Evolutionary conservation across 257 asterid genomes (phyloP), one percentile per base, ranked within the genome.

Genomic region (Nicotiana benthamiana): DNA sequence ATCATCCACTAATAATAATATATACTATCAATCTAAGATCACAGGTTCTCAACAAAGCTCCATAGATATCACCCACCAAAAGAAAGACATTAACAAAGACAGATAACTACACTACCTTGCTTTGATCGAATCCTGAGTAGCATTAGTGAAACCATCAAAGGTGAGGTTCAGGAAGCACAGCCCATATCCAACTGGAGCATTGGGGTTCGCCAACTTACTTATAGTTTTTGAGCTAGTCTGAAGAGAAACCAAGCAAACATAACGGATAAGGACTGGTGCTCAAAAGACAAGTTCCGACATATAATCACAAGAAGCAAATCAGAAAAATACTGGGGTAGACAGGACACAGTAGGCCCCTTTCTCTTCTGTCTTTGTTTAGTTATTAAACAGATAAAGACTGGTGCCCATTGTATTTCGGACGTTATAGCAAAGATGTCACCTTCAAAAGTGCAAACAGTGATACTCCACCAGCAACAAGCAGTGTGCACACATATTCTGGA

Each of bases 381-480:
- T 12, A 13, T 27, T 28, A 27, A 54, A 13, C 16, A 54, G 3
- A 54, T n/a, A 18, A n/a, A 54, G 61, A 54, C 22, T 17, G 61
- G n/a, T 54, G 61, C 22, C 9, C 61, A 54, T 54, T 54, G 61
- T 5, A 28, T 40, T 70, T 40, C 34, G 43, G 22, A 2, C 0
- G 12, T 40, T 5, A 20, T 11, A 43, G 46, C 8, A 34, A 53
- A 54, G 79, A 16, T 34, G 62, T 88, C 75, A 92, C 99, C 96
- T 94, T 96, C 75, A 88, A 78, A 86, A 96, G 99, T 52, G 99
- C 98, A 87, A 96, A 96, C 32, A 81, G 36, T 70, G 99, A 96
- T 80, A 96, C 98, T 79, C 99, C 99, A 74, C 99, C 99, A 82
- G 98, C 99, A 79, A 96, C 99, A 75, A 96, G 97, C 82, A 96